Conservation (phyloP, 345 rosid species). For the Mallotus nudiflorus region DNA sequence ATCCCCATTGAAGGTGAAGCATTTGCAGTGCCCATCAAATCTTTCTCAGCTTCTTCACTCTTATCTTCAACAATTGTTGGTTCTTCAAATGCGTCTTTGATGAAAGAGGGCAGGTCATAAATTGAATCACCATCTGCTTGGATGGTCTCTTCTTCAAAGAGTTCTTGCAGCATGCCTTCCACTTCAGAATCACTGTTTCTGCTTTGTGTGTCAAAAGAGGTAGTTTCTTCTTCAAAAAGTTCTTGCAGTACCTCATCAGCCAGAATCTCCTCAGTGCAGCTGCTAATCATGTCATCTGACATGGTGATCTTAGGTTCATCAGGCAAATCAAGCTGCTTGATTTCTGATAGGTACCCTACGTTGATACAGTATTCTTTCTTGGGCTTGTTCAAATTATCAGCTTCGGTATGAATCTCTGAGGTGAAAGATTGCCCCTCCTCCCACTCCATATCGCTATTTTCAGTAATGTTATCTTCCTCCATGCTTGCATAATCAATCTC, state of each 20-base stretch:
- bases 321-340: constrained; percentile 12
- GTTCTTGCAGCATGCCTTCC: constrained; percentile 9
- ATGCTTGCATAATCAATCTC: constrained; percentile 36
- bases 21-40: neutral
- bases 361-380: constrained; percentile 22
- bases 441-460: constrained; percentile 52
- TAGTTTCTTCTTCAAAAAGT: constrained; percentile 28
- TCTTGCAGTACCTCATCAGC: constrained; percentile 27
- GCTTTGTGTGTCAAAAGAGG: constrained; percentile 8
- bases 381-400: constrained; percentile 16
- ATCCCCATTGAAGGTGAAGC: constrained; percentile 11
- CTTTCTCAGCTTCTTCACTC: constrained; percentile 13
- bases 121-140: constrained; percentile 13
- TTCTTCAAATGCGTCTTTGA: constrained; percentile 24
- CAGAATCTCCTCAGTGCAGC: constrained; percentile 26
- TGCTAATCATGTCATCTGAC: constrained; percentile 15
- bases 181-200: constrained; percentile 16
- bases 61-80: constrained; percentile 15
- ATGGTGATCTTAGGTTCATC: constrained; percentile 15
- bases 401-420: constrained; percentile 28
- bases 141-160: constrained; percentile 13
- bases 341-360: constrained; percentile 22
- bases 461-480: constrained; percentile 27
- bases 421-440: constrained; percentile 31
- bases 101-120: neutral